Conservation (phyloP, 495 filamentous ascomycete species). For the Aspergillus nidulans region DNA sequence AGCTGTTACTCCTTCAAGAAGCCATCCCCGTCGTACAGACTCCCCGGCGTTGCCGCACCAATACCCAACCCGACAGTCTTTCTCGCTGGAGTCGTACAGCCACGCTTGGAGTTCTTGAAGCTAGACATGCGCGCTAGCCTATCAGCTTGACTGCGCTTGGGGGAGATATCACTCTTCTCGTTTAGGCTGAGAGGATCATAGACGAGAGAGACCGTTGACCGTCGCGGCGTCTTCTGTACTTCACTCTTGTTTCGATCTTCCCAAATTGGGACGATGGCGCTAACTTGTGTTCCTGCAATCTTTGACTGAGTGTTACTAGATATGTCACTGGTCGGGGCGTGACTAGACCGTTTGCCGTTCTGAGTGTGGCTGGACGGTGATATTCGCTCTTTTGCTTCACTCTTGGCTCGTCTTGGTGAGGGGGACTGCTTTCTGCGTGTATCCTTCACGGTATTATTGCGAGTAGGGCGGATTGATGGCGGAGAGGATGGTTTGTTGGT, state of each 20-base stretch:
- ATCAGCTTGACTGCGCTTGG: conserved; percentile 4
- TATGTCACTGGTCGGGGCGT: neutral
- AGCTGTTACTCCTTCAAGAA: conserved; percentile 39
- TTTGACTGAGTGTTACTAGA: neutral
- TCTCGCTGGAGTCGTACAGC: conserved; percentile 29
- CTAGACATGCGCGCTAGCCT: conserved; percentile 17
- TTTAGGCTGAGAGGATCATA: conserved; percentile 15
- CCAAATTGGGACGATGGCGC: conserved; percentile 37
- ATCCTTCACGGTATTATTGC: conserved; percentile 22
- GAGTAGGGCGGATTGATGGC: conserved; percentile 17
- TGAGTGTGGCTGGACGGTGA: neutral
- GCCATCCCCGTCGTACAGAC: conserved; percentile 47
- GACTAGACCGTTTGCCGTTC: neutral
- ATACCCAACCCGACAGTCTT: conserved; percentile 34
- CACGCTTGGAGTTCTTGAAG: conserved; percentile 18
- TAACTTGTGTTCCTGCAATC: conserved; percentile 1
- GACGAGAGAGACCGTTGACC: conserved; percentile 9
- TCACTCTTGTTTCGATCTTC: conserved; percentile 24
- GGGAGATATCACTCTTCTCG: conserved; percentile 11
- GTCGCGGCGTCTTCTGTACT: neutral
- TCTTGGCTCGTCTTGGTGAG: conserved; percentile 13
- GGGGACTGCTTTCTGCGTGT: conserved; percentile 18
- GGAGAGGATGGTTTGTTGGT: conserved; percentile 12
- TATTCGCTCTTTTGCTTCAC: conserved; percentile 10
- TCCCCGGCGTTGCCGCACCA: conserved; percentile 36